Base-by-base conservation (phyloP, 1,284 basidiomycete species). In the Tilletia walkeri region DNA sequence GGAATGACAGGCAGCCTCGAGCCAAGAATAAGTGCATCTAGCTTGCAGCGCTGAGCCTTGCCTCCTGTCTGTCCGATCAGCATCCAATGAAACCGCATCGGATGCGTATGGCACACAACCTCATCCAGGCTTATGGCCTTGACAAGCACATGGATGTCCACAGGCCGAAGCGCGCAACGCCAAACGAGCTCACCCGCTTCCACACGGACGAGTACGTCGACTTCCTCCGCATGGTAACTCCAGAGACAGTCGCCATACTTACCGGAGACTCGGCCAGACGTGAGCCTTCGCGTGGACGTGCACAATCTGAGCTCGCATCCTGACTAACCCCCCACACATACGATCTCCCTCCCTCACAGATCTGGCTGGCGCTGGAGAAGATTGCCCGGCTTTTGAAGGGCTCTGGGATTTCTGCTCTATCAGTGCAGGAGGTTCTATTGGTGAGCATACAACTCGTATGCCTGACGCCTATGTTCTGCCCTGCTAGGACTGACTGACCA, bases 191-290 rank as follows among this genome's bases (percentile, higher is more conserved):
- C 91, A 91, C 92, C 3, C 86, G 90, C 20, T 99, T 99, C 84
- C 96, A 99, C 84, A 95, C 95, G 12, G 95, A 99, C 86, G 95
- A 99, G 86, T 98, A 97, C 85, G 89, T 99, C 73, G 89, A 97
- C 78, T 95, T 98, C 77, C 86, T 99, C 38, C 88, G 89, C 70
- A 88, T 89, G 66, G 94, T 98, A 47, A 92, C 91, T 0, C 94
- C 94, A 0, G 81, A 83, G 67, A 75, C 73, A 2, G 81, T 80
- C 2, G 73, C 74, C 65, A 76, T 80, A 66, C 85, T 97, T 78
- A 95, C 93, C 0, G 91, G 89, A 74, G 89, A 91, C 70, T 93
- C 92, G 14, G 78, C 78, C 2, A 72, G 80, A 67, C 82, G 75
- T 75, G 70, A 71, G 75, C 70, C 1, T 39, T 5, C 45, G 38